phyloP scores from a whole-genome alignment of 2,329 filamentous ascomycete species.

The Hymenoscyphus fructigenus region DNA sequence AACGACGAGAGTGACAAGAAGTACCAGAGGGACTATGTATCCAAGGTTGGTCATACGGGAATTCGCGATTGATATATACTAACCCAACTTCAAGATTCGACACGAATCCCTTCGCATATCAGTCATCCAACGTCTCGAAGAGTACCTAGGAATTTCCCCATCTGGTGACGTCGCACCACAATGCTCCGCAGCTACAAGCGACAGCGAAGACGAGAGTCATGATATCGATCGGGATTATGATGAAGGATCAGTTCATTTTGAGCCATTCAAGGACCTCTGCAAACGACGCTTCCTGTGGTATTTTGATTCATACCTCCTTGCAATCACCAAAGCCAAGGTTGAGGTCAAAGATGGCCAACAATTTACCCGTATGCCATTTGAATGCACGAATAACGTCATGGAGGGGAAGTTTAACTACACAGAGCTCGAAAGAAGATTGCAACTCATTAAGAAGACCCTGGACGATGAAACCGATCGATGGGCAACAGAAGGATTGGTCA shows the following conservation, averaged over 20 bases:
- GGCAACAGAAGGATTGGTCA: slow-evolving; percentile 65
- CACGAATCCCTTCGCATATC: slow-evolving; percentile 88
- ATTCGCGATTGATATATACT: slow-evolving; percentile 7
- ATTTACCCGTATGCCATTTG: slow-evolving; percentile 88
- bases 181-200: slow-evolving; percentile 37
- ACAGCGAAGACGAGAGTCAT: slow-evolving; percentile 50
- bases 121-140: slow-evolving; percentile 82
- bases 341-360: slow-evolving; percentile 61
- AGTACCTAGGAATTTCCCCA: slow-evolving; percentile 64
- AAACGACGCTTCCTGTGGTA: slow-evolving; percentile 96
- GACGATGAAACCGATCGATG: slow-evolving; percentile 71
- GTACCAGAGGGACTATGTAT: slow-evolving; percentile 71
- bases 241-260: slow-evolving; percentile 61
- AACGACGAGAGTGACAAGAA: slow-evolving; percentile 68
- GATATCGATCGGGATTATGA: slow-evolving; percentile 43
- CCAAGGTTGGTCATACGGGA: slow-evolving; percentile 59
- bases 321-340: slow-evolving; percentile 63
- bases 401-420: slow-evolving; percentile 81
- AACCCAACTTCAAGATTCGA: slow-evolving; percentile 62
- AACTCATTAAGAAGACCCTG: slow-evolving; percentile 66
- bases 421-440: slow-evolving; percentile 68
- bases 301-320: slow-evolving; percentile 78
- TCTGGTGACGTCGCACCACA: slow-evolving; percentile 45
- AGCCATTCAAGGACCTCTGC: slow-evolving; percentile 86
- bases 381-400: slow-evolving; percentile 76